phyloP scores from a whole-genome alignment of 2,329 filamentous ascomycete species.

The Aspergillus eucalypticola region DNA sequence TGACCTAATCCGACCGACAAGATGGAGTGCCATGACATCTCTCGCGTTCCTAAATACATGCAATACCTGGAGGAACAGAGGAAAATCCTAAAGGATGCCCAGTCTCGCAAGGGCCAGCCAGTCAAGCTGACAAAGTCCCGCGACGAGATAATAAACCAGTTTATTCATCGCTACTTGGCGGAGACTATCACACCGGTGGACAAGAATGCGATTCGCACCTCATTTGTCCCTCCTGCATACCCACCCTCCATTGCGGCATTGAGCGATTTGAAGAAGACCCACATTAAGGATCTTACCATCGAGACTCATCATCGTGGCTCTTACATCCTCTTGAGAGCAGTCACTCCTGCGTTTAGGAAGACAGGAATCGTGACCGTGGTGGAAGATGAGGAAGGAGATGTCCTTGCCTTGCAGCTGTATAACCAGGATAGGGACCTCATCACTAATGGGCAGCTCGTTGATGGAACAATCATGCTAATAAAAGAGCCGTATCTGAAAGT shows the following conservation, averaged over 20 bases:
- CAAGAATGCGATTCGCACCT: constrained; percentile 1
- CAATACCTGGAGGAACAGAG: constrained; percentile 12
- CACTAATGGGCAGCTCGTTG: constrained; percentile 36
- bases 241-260: constrained; percentile 17
- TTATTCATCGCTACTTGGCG: constrained; percentile 15
- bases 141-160: constrained; percentile 20
- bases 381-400: constrained; percentile 43
- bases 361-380: constrained; percentile 39
- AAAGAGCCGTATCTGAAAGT: constrained; percentile 58
- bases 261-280: constrained; percentile 25
- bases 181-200: neutral
- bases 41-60: constrained; percentile 13
- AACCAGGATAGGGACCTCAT: constrained; percentile 42
- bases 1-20: neutral
- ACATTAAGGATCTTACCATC: constrained; percentile 35
- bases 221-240: constrained; percentile 25
- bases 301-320: constrained; percentile 45
- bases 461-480: constrained; percentile 44
- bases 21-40: constrained; percentile 22
- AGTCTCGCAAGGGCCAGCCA: constrained; percentile 15
- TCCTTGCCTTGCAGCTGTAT: constrained; percentile 43
- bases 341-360: constrained; percentile 33
- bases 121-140: constrained; percentile 15
- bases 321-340: constrained; percentile 36
- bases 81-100: constrained; percentile 15